These are phyloP conservation scores for Exophiala xenobiotica DNA, from an alignment of 2,329 filamentous ascomycete species.

Conservation along the genomic window DNA sequence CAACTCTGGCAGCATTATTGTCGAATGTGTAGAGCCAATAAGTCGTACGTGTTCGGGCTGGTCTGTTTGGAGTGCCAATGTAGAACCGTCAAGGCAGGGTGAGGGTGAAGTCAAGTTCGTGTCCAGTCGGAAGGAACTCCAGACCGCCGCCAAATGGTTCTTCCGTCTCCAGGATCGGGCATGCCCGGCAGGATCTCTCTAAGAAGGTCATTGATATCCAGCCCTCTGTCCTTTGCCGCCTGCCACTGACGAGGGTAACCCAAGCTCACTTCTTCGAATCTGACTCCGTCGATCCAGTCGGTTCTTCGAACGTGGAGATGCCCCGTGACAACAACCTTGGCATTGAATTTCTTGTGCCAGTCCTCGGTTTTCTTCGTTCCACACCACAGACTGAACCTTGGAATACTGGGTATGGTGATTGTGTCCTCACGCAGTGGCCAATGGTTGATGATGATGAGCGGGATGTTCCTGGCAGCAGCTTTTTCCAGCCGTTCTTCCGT, in stretches of 20 bases:
- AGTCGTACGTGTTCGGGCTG: too few relatives aligned
- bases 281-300: conserved; percentile 29
- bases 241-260: conserved; percentile 32
- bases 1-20: too few relatives aligned
- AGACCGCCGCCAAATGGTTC: conserved; percentile 22
- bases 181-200: conserved; percentile 28
- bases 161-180: conserved; percentile 20
- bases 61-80: too few relatives aligned
- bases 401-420: conserved; percentile 27
- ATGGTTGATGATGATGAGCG: conserved; percentile 30
- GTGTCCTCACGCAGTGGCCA: conserved; percentile 31
- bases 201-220: conserved; percentile 27
- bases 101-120: not conserved
- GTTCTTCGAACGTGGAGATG: conserved; percentile 31
- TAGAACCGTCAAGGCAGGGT: not conserved
- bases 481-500: conserved; percentile 23
- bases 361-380: conserved; percentile 29
- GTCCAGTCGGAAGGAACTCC: conserved; percentile 6
- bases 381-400: conserved; percentile 31
- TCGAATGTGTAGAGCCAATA: too few relatives aligned
- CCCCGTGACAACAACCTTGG: conserved; percentile 30
- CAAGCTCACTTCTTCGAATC: conserved; percentile 31
- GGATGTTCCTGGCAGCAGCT: conserved; percentile 19
- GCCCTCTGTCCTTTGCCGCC: conserved; percentile 23
- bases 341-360: conserved; percentile 29